These are phyloP conservation scores for Calophaca sinica DNA, from an alignment of 306 rosid genomes.

Conservation along the genomic window DNA sequence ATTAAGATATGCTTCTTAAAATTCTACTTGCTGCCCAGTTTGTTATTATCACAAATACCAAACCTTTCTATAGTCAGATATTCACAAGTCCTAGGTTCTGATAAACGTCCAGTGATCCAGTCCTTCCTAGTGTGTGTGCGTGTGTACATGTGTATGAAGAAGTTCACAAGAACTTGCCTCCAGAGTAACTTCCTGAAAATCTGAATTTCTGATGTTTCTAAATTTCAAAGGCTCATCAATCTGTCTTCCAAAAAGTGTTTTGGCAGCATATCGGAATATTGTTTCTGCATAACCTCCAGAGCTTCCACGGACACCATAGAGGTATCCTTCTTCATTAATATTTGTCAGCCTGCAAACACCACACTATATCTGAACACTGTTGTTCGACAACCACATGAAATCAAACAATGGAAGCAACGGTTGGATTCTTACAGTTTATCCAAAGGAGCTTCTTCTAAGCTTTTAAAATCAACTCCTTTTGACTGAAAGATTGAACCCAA, in stretches of 20 bases:
- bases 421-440: constrained; percentile 74
- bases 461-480: constrained; percentile 70
- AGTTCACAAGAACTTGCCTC: constrained; percentile 59
- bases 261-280: constrained; percentile 77
- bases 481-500: constrained; percentile 59
- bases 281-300: constrained; percentile 97
- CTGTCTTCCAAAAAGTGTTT: constrained; percentile 75
- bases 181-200: constrained; percentile 84
- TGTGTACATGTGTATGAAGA: background rate
- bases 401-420: constrained; percentile 31
- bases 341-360: constrained; percentile 73
- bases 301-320: constrained; percentile 86
- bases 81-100: background rate
- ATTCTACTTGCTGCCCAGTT: background rate
- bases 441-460: constrained; percentile 77
- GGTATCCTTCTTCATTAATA: constrained; percentile 72
- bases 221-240: constrained; percentile 78
- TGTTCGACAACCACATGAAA: constrained; percentile 32
- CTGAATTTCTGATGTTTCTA: constrained; percentile 72
- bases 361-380: constrained; percentile 15
- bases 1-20: background rate
- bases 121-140: too few species aligned
- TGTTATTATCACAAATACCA: constrained; percentile 17
- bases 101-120: too few species aligned
- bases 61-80: constrained; percentile 26